phyloP scores from a whole-genome alignment of 2,329 filamentous ascomycete species.

The Dothideomycetidae sp. region DNA sequence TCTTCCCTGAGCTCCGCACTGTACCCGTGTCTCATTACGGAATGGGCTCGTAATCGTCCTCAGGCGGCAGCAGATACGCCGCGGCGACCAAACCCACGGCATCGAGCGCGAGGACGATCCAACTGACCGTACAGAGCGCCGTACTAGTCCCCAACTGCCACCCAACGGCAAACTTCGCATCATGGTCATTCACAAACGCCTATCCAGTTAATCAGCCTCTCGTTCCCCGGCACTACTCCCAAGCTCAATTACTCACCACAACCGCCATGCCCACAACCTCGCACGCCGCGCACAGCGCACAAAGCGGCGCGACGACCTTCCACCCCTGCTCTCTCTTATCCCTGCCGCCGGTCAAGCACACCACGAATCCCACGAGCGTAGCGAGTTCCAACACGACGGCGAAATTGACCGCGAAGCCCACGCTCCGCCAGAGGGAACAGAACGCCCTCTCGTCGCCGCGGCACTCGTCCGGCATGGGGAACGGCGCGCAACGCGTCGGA shows the following conservation, averaged over 20 bases:
- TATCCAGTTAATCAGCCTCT: conserved; percentile 25
- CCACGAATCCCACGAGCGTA: conserved; percentile 61
- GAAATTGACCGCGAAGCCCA: conserved; percentile 78
- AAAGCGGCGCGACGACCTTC: conserved; percentile 55
- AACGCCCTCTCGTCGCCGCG: conserved; percentile 55
- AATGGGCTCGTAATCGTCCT: conserved; percentile 77
- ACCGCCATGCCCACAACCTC: conserved; percentile 67
- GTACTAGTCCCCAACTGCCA: conserved; percentile 72
- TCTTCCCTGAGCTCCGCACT: too few species aligned
- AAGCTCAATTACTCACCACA: conserved; percentile 46
- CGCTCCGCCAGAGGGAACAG: conserved; percentile 81
- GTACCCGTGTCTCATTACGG: too few species aligned
- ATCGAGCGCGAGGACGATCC: conserved; percentile 40
- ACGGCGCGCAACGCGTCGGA: conserved; percentile 41
- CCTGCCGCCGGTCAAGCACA: conserved; percentile 66
- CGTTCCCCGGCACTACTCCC: neutral
- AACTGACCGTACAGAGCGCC: conserved; percentile 51
- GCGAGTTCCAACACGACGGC: conserved; percentile 70
- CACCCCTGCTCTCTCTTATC: conserved; percentile 69
- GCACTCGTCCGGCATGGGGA: conserved; percentile 56
- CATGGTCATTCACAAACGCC: conserved; percentile 72
- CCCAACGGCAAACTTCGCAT: conserved; percentile 68
- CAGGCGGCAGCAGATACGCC: conserved; percentile 56
- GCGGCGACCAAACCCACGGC: conserved; percentile 48
- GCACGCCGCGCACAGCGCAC: conserved; percentile 50